These are phyloP conservation scores for Rhynchospora breviuscula DNA, from an alignment of 176 grass and related monocot genomes.

Conservation along the genomic window DNA sequence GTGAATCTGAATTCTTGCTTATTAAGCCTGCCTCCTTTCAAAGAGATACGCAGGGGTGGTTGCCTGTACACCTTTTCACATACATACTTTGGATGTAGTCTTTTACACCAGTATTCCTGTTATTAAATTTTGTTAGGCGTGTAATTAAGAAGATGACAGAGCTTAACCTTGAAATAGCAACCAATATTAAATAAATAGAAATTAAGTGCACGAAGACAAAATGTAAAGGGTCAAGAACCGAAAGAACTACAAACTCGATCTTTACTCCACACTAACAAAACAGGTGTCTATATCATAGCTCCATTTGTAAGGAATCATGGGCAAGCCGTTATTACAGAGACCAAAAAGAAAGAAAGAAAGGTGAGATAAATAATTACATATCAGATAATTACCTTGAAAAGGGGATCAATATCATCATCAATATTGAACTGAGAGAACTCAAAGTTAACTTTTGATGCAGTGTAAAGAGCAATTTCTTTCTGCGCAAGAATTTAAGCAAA, in stretches of 20 bases:
- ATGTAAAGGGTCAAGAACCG: not conserved
- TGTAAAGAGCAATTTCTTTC: conserved; percentile 99
- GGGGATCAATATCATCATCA: conserved; percentile 89
- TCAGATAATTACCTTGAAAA: conserved; percentile 70
- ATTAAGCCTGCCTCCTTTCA: conserved; percentile 70
- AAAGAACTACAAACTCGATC: not conserved
- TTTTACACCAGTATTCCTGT: conserved; percentile 99
- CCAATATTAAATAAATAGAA: not conserved
- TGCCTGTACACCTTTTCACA: conserved; percentile 91
- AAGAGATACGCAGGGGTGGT: conserved; percentile 66
- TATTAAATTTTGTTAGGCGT: conserved; percentile 1
- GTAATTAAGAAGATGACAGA: not conserved
- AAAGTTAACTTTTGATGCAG: conserved; percentile 88
- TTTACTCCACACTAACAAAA: not conserved
- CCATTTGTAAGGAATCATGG: not conserved
- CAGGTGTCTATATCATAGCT: not conserved
- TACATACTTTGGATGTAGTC: conserved; percentile 92
- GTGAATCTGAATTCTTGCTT: conserved; percentile 91
- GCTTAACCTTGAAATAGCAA: not conserved
- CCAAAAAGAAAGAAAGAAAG: not conserved
- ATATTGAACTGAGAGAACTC: conserved; percentile 99
- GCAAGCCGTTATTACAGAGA: not conserved
- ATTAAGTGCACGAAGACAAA: not conserved
- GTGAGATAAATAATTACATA: not conserved
- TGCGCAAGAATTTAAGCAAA: conserved; percentile 33